A percentile compares a stretch with the other conserved stretches of the same genome.
Evolutionary conservation across 345 rosid species (phyloP).

Genomic region (Carallia brachiata): DNA sequence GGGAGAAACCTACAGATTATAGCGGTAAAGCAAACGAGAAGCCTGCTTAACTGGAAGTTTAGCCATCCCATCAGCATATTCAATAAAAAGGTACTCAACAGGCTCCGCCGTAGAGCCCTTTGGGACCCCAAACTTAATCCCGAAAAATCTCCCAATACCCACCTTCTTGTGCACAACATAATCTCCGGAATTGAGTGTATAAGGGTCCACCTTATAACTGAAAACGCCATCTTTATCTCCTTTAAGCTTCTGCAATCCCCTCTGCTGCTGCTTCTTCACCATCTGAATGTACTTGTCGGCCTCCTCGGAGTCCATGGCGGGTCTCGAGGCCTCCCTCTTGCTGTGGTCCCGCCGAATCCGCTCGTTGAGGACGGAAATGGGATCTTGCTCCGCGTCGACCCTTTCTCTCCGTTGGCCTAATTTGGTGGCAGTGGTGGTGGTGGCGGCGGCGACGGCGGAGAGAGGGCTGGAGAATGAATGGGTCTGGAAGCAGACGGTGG

Average conservation of each 20-base stretch:
- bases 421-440: conserved; percentile 14
- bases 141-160: conserved; percentile 85
- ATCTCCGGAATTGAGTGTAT: conserved; percentile 65
- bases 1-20: conserved; percentile 59
- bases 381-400: conserved; percentile 41
- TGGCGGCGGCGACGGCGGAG: conserved; percentile 10
- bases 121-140: conserved; percentile 70
- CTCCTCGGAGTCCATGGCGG: conserved; percentile 73
- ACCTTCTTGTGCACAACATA: conserved; percentile 96
- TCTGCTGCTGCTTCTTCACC: conserved; percentile 87
- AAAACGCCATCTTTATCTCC: conserved; percentile 54
- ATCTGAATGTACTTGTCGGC: conserved; percentile 74
- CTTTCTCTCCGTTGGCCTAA: conserved; percentile 42
- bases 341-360: conserved; percentile 66
- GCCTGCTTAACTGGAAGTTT: conserved; percentile 94
- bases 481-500: conserved; percentile 42
- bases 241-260: conserved; percentile 83
- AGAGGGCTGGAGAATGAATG: conserved; percentile 28
- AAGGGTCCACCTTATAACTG: conserved; percentile 88
- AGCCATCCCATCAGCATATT: conserved; percentile 97
- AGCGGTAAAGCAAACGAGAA: conserved; percentile 83
- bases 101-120: conserved; percentile 61
- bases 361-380: conserved; percentile 73
- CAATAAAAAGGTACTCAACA: conserved; percentile 74
- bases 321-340: conserved; percentile 51